Evolutionary conservation across 768 basidiomycete species (phyloP).

Genomic region (Trametes maxima): DNA sequence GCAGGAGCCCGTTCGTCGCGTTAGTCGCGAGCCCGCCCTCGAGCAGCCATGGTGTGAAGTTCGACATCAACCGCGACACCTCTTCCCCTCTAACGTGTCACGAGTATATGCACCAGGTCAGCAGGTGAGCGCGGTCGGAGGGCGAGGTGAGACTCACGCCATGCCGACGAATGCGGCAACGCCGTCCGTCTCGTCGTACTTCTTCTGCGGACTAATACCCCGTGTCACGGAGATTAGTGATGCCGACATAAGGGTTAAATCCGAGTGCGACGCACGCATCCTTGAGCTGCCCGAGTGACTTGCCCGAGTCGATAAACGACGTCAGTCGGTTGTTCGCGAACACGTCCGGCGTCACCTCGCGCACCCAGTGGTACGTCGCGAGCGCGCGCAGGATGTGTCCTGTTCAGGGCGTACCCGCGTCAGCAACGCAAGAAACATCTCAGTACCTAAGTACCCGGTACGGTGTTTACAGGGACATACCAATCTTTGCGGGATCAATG

Average conservation of each 20-base stretch:
- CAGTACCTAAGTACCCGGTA: not conserved
- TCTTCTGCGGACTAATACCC: constrained; percentile 7
- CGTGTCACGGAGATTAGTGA: not conserved
- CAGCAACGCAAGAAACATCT: not conserved
- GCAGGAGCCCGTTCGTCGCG: constrained; percentile 35
- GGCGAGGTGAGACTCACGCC: not conserved
- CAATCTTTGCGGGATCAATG: constrained; percentile 47
- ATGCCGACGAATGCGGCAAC: constrained; percentile 10
- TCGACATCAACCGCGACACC: not conserved
- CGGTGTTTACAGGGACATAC: constrained; percentile 33
- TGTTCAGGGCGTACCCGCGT: constrained; percentile 25
- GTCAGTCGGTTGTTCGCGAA: constrained; percentile 73
- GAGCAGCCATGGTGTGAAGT: constrained; percentile 13
- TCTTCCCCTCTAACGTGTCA: constrained; percentile 3
- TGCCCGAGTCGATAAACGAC: constrained; percentile 67
- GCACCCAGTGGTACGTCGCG: constrained; percentile 74
- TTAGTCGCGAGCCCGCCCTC: not conserved
- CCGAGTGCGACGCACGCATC: not conserved
- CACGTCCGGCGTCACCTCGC: constrained; percentile 66
- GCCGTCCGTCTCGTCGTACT: constrained; percentile 22
- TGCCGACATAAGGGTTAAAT: not conserved
- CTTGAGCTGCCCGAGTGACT: constrained; percentile 30
- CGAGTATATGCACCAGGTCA: not conserved
- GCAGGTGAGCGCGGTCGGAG: not conserved
- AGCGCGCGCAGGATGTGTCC: constrained; percentile 74